phyloP scores from a whole-genome alignment of 108 stramenopile genomes.

The Fragilariopsis cylindrus region DNA sequence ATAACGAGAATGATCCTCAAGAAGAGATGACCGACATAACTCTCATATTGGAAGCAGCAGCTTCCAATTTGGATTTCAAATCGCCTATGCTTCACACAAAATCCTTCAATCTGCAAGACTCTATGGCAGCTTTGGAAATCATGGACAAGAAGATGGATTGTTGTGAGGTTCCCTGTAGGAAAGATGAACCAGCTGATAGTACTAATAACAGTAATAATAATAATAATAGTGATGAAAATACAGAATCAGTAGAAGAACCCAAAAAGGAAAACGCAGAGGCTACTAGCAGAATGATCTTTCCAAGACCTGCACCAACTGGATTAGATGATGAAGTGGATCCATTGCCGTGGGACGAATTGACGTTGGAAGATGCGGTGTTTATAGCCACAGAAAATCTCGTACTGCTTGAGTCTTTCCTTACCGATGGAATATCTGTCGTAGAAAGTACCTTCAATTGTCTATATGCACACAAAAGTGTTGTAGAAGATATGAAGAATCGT shows the following conservation, averaged over 20 bases:
- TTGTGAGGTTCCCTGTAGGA: slow-evolving; percentile 67
- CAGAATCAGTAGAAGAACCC: not conserved
- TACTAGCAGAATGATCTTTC: slow-evolving; percentile 28
- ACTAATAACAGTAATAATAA: not conserved
- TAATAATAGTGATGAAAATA: not conserved
- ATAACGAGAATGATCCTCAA: not conserved
- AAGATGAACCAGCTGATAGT: not conserved
- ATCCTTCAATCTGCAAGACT: slow-evolving; percentile 76
- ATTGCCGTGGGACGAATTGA: slow-evolving; percentile 64
- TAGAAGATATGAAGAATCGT: slow-evolving; percentile 61
- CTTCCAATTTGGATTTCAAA: slow-evolving; percentile 43
- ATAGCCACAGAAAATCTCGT: slow-evolving; percentile 45
- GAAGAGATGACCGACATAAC: slow-evolving; percentile 51
- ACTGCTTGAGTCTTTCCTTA: slow-evolving; percentile 51
- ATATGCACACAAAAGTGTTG: slow-evolving; percentile 73
- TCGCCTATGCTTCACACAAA: slow-evolving; percentile 61
- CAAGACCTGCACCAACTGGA: slow-evolving; percentile 44
- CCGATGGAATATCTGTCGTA: slow-evolving; percentile 76
- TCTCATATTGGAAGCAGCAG: slow-evolving; percentile 39
- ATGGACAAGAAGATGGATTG: slow-evolving; percentile 93
- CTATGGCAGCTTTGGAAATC: slow-evolving; percentile 91
- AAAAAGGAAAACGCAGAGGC: slow-evolving; percentile 3
- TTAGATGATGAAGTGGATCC: slow-evolving; percentile 43
- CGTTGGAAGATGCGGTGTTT: slow-evolving; percentile 31
- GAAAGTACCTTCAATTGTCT: slow-evolving; percentile 87